These are phyloP conservation scores for Penicillium sp. DNA, from an alignment of 2,329 filamentous ascomycete species.

Conservation along the genomic window DNA sequence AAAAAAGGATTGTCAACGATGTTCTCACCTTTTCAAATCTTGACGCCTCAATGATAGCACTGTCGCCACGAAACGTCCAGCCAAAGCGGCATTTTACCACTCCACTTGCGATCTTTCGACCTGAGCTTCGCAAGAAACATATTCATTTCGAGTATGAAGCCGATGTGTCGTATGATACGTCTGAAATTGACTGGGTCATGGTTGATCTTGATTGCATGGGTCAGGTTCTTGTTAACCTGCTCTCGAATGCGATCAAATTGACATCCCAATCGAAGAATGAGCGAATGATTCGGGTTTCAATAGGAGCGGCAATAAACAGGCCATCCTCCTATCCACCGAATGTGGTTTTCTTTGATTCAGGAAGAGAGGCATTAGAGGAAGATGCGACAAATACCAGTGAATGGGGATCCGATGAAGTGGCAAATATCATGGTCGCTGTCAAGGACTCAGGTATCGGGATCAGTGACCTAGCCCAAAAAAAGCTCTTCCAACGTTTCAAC, in stretches of 20 bases:
- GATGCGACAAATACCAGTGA: constrained; percentile 49
- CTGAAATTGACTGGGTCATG: constrained; percentile 67
- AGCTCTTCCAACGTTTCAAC: constrained; percentile 77
- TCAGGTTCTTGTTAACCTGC: constrained; percentile 79
- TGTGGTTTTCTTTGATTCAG: constrained; percentile 36
- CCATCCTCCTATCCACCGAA: constrained; percentile 49
- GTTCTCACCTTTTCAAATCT: constrained; percentile 75
- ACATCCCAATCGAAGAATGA: constrained; percentile 58
- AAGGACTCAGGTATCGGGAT: constrained; percentile 78
- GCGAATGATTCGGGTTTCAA: constrained; percentile 53
- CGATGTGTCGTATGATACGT: constrained; percentile 62
- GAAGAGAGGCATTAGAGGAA: constrained; percentile 22
- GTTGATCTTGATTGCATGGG: constrained; percentile 75
- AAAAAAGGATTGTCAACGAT: constrained; percentile 78
- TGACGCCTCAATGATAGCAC: constrained; percentile 73
- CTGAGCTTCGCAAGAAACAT: constrained; percentile 70
- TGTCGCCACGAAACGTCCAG: constrained; percentile 71
- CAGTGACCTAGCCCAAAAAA: constrained; percentile 70
- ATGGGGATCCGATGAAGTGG: constrained; percentile 61
- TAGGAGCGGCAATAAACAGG: constrained; percentile 54
- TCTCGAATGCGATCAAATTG: constrained; percentile 83
- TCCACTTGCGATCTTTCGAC: constrained; percentile 77
- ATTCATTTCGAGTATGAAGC: constrained; percentile 69
- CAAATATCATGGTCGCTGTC: constrained; percentile 74
- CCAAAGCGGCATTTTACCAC: constrained; percentile 69